These are phyloP conservation scores for Oryza coarctata DNA, from an alignment of 176 grass and related monocot species.

Conservation along the genomic window DNA sequence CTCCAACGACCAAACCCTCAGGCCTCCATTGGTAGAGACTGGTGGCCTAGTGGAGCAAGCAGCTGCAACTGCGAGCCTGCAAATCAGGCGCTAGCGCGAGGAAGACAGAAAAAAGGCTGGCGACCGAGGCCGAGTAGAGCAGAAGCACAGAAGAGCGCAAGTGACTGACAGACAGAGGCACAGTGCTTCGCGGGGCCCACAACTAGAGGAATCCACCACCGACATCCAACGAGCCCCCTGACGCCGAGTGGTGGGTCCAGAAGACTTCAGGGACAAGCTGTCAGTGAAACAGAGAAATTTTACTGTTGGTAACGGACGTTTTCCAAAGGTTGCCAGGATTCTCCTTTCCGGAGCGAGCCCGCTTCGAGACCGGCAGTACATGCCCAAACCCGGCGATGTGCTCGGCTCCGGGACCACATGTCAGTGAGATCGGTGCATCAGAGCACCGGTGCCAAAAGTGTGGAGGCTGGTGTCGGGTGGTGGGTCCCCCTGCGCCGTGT, in stretches of 20 bases:
- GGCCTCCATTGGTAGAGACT: slow-evolving; percentile 23
- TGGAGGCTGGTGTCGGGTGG: background rate
- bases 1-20: slow-evolving; percentile 26
- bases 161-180: slow-evolving; percentile 7
- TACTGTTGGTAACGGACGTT: background rate
- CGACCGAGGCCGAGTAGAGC: background rate
- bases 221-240: background rate
- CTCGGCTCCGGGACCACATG: background rate
- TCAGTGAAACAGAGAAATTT: accelerated
- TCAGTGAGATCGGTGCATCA: background rate
- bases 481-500: background rate
- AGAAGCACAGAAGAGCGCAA: background rate
- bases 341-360: slow-evolving; percentile 12
- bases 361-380: too few relatives aligned
- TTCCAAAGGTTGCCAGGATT: too few relatives aligned
- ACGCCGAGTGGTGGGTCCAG: background rate
- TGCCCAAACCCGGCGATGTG: too few relatives aligned
- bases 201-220: background rate
- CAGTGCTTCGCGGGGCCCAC: slow-evolving; percentile 4
- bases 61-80: background rate
- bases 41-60: background rate
- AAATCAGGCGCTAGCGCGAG: too few relatives aligned
- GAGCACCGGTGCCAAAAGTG: background rate
- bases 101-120: slow-evolving; percentile 19
- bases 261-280: background rate